Base-by-base conservation (phyloP, 2,329 filamentous ascomycete genomes). In the Cladosporium sp. region DNA sequence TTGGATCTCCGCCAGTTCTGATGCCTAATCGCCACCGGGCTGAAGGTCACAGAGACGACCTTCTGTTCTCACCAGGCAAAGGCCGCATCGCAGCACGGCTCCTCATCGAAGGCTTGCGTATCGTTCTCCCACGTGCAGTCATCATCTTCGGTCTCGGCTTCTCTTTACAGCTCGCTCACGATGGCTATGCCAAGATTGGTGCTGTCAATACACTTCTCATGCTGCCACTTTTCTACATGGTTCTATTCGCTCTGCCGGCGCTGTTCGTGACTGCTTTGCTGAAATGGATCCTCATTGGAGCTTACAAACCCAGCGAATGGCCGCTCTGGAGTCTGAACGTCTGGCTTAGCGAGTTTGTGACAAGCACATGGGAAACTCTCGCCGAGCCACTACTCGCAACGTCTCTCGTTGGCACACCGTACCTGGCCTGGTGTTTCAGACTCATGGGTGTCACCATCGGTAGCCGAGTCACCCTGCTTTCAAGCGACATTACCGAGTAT, bases 141-240 rank as follows among this genome's bases (percentile, higher is more conserved):
- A 63, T 66, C n/a, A 56, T 66, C 42, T 66, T 66, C 37, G 63
- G 62, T 4, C 57, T 66, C 12, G 64, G 64, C 19, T 65, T 66
- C 36, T 32, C 58, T 1, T 48, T 66, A 9, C 62, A 65, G 36
- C 53, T 64, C 34, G 58, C 58, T 4, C 65, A 65, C 54, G 32
- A 32, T 12, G 62, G 61, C 6, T 66, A 66, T 54, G 15, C 12
- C 20, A 48, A 50, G 37, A 64, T 65, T 32, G 64, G 63, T n/a
- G 64, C 64, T 10, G 61, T 65, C 15, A 56, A 65, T 25, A 66
- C 63, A 2, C 37, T 66, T 12, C 54, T 65, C 28, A 61, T 66
- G 61, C 62, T 66, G 10, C 63, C 64, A n/a, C n/a, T 60, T 1
- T 64, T 65, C 55, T 63, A 64, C 59, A 54, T 66, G 37, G 54